Evolutionary conservation across 1,139 yeast genomes (phyloP).

Genomic region (Geotrichum reessii): DNA sequence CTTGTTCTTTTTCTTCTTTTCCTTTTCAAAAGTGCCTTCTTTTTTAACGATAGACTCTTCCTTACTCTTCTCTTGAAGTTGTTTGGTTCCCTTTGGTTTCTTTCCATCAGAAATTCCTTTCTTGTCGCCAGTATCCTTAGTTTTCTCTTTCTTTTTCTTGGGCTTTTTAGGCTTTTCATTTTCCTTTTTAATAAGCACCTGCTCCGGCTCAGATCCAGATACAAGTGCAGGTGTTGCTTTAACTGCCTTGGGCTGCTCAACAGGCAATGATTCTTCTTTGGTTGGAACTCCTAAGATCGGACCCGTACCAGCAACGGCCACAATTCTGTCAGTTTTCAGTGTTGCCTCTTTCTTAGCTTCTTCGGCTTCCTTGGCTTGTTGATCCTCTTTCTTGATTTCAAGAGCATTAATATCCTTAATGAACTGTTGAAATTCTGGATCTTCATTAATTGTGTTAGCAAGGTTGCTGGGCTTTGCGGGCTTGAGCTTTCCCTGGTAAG

Average conservation of each 20-base stretch:
- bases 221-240: neutral
- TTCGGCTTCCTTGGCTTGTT: conserved; percentile 1
- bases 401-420: conserved; percentile 10
- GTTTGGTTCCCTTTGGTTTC: conserved; percentile 14
- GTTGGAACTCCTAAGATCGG: conserved; percentile 16
- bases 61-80: neutral
- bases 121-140: conserved; percentile 7
- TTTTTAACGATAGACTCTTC: neutral
- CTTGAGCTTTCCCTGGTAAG: conserved; percentile 22
- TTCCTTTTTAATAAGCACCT: neutral
- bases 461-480: conserved; percentile 19
- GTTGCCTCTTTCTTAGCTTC: conserved; percentile 12
- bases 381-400: neutral
- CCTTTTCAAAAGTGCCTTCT: neutral
- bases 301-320: conserved; percentile 18
- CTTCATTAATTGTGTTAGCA: conserved; percentile 23
- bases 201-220: neutral
- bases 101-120: conserved; percentile 2
- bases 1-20: neutral
- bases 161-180: neutral
- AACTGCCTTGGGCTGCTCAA: conserved; percentile 1
- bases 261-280: conserved; percentile 16
- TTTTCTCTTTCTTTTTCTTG: conserved; percentile 12
- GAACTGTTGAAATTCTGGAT: conserved; percentile 23
- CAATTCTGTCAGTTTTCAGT: conserved; percentile 14